Conservation (phyloP, 2,329 filamentous ascomycete genomes). For the Whalleya microplaca region DNA sequence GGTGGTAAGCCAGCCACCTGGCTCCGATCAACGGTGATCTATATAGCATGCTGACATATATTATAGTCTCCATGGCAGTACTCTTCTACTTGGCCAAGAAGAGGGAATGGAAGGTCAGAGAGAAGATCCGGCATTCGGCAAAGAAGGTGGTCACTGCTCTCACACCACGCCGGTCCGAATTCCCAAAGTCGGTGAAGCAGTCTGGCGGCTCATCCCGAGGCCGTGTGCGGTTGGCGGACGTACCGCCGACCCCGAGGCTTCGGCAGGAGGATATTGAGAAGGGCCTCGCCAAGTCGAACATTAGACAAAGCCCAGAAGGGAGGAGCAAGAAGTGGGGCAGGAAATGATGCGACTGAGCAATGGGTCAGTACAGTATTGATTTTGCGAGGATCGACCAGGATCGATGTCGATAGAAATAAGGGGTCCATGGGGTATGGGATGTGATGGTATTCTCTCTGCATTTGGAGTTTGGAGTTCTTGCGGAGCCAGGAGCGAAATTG, state of each 20-base stretch:
- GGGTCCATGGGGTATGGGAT: conserved; percentile 4
- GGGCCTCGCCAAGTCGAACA: conserved; percentile 44
- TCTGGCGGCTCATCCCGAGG: conserved; percentile 39
- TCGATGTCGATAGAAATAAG: conserved; percentile 7
- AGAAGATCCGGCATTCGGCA: conserved; percentile 71
- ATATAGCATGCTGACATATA: conserved; percentile 15
- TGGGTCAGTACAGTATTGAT: conserved; percentile 1
- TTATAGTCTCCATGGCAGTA: conserved; percentile 63
- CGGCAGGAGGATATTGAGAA: conserved; percentile 63
- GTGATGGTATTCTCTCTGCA: conserved; percentile 4
- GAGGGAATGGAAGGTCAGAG: conserved; percentile 78
- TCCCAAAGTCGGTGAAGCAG: conserved; percentile 61
- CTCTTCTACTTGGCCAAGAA: conserved; percentile 85
- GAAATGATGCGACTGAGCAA: conserved; percentile 22
- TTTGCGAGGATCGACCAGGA: conserved; percentile 6
- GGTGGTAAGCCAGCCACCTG: conserved; percentile 64
- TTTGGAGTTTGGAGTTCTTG: conserved; percentile 18
- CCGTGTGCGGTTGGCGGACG: conserved; percentile 56
- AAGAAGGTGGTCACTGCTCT: conserved; percentile 63
- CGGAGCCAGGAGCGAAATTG: conserved; percentile 8
- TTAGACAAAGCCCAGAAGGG: conserved; percentile 32
- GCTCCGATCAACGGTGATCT: not conserved
- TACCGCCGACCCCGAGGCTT: conserved; percentile 62
- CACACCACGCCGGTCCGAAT: conserved; percentile 64
- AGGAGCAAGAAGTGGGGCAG: conserved; percentile 34